These are phyloP conservation scores for Neurospora sp. DNA, from an alignment of 2,329 filamentous ascomycete species.

Conservation along the genomic window DNA sequence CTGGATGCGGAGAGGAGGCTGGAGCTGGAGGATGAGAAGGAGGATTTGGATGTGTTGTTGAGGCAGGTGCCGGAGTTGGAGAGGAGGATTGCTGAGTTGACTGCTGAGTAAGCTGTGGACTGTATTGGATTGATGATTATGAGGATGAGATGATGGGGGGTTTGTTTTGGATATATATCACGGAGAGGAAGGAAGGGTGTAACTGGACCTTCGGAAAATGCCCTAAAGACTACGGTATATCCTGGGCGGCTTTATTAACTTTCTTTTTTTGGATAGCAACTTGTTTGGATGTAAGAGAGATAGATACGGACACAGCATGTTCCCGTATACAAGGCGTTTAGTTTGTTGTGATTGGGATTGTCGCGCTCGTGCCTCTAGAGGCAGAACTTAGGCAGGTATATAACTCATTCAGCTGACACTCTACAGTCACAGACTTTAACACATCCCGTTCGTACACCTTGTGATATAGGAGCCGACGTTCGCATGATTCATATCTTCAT, in stretches of 20 bases:
- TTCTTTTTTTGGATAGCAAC: not conserved
- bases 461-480: not conserved
- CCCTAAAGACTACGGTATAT: not conserved
- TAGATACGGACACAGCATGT: not conserved
- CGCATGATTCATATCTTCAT: not conserved
- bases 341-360: not conserved
- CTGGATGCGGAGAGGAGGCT: slow-evolving; percentile 81
- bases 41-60: slow-evolving; percentile 79
- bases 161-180: not conserved
- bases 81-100: slow-evolving; percentile 73
- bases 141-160: not conserved
- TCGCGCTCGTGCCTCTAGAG: not conserved
- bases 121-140: not conserved
- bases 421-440: no score
- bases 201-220: not conserved
- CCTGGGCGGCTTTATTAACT: not conserved
- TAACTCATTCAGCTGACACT: no score
- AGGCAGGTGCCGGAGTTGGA: slow-evolving; percentile 82
- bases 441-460: not conserved
- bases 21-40: slow-evolving; percentile 88
- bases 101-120: slow-evolving; percentile 25
- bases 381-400: no score
- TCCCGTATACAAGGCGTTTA: not conserved
- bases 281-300: not conserved
- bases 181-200: not conserved